These are phyloP conservation scores for Achlya hypogyna DNA, from an alignment of 352 stramenopile species.

Conservation along the genomic window DNA sequence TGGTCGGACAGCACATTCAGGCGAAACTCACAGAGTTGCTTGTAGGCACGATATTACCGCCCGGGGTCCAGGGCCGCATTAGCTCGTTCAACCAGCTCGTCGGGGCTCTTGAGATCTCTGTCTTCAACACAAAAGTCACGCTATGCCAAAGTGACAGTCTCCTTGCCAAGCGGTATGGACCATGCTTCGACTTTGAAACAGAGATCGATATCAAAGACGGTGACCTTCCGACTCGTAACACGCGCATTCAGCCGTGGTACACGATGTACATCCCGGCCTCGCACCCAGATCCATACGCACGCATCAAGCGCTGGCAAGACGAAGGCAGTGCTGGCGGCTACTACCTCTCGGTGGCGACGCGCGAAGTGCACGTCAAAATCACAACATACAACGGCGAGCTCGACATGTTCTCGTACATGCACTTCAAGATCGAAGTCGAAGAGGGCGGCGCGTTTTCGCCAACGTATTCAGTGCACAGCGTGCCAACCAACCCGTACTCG, in stretches of 20 bases:
- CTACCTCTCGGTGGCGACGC: neutral
- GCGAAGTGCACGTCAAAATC: neutral
- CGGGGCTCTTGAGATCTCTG: neutral
- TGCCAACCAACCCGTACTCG: neutral
- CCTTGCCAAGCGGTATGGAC: neutral
- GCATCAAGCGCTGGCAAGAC: neutral
- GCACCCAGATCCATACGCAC: neutral
- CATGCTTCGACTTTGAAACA: neutral
- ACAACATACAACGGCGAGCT: slow-evolving; percentile 3
- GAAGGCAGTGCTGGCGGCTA: neutral
- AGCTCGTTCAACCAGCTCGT: neutral
- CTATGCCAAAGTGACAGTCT: neutral
- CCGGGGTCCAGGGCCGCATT: neutral
- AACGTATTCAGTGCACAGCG: neutral
- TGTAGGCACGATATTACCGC: neutral
- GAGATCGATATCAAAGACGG: neutral
- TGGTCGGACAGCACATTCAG: neutral
- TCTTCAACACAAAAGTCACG: neutral
- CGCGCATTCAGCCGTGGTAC: neutral
- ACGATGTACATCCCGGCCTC: neutral
- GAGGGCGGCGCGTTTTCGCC: neutral
- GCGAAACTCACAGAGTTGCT: no score
- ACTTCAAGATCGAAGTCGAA: neutral
- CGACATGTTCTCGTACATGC: neutral
- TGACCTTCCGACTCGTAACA: neutral